phyloP scores from a whole-genome alignment of 768 basidiomycete genomes.

The Peribolospora baueri region DNA sequence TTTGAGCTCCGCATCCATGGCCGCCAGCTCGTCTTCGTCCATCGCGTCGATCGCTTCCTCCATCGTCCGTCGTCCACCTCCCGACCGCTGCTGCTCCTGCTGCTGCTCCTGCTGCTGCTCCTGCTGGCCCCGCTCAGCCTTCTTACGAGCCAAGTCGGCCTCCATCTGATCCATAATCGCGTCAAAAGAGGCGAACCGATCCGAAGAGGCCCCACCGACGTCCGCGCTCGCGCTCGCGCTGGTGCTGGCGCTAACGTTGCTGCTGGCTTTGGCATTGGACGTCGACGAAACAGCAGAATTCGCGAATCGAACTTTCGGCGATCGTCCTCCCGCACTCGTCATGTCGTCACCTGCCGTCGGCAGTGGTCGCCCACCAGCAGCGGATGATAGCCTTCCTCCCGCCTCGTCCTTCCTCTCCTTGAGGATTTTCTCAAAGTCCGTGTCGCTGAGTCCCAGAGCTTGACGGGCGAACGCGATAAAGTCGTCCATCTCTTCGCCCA shows the following conservation, averaged over 20 bases:
- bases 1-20: conserved; percentile 71
- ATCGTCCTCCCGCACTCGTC: too few relatives aligned
- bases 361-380: too few relatives aligned
- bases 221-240: neutral
- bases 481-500: conserved; percentile 80
- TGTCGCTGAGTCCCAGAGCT: conserved; percentile 61
- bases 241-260: neutral
- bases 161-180: conserved; percentile 94
- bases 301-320: neutral
- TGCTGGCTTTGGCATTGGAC: neutral
- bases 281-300: neutral
- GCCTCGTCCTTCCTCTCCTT: conserved; percentile 51
- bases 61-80: conserved; percentile 9
- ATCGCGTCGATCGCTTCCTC: conserved; percentile 27
- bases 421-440: conserved; percentile 74
- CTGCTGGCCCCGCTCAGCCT: conserved; percentile 20
- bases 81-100: conserved; percentile 7
- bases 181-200: conserved; percentile 77
- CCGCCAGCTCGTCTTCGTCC: conserved; percentile 30
- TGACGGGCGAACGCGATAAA: conserved; percentile 88
- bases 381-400: conserved; percentile 26
- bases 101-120: conserved; percentile 15
- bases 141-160: conserved; percentile 32
- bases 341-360: too few relatives aligned
- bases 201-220: conserved; percentile 1